Percentiles rank a stretch among this genome's conserved stretches.
Evolutionary conservation across 2,329 filamentous ascomycete genomes (phyloP).

Genomic region (Ascochyta rabiei): DNA sequence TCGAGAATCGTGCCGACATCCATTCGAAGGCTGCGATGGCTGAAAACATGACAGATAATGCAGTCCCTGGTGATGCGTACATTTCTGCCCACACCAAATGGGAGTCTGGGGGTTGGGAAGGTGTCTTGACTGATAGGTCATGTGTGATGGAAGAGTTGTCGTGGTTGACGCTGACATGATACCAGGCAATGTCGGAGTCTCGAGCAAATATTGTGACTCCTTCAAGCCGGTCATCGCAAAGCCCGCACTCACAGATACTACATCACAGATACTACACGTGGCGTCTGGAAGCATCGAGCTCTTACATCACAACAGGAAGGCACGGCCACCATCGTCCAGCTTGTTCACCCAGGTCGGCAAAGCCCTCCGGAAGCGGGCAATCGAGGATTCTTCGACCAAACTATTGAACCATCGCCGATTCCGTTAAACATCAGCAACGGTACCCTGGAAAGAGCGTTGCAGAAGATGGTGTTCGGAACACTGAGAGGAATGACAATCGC

Average conservation of each 20-base stretch:
- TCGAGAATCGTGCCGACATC: too few species aligned
- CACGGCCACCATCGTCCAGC: constrained; percentile 57
- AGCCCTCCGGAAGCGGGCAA: constrained; percentile 50
- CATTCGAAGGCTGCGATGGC: constrained; percentile 39
- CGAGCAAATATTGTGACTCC: constrained; percentile 60
- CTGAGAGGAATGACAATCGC: constrained; percentile 58
- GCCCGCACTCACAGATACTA: constrained; percentile 48
- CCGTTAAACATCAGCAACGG: constrained; percentile 38
- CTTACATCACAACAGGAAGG: constrained; percentile 51
- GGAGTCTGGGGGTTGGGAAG: constrained; percentile 52
- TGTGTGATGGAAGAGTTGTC: background rate
- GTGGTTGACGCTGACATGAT: too few species aligned
- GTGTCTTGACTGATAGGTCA: constrained; percentile 56
- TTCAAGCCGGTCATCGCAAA: constrained; percentile 13
- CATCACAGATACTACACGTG: constrained; percentile 48
- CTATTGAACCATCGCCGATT: constrained; percentile 51
- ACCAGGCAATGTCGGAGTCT: constrained; percentile 65
- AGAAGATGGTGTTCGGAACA: constrained; percentile 47
- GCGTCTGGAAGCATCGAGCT: constrained; percentile 25
- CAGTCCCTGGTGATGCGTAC: constrained; percentile 37
- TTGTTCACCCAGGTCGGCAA: constrained; percentile 67
- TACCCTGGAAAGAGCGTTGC: constrained; percentile 53
- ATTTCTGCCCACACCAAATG: constrained; percentile 59
- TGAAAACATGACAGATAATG: constrained; percentile 27
- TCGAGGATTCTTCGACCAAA: constrained; percentile 44